phyloP scores from a whole-genome alignment of 495 filamentous ascomycete species.

The Thermochaetoides thermophila region DNA sequence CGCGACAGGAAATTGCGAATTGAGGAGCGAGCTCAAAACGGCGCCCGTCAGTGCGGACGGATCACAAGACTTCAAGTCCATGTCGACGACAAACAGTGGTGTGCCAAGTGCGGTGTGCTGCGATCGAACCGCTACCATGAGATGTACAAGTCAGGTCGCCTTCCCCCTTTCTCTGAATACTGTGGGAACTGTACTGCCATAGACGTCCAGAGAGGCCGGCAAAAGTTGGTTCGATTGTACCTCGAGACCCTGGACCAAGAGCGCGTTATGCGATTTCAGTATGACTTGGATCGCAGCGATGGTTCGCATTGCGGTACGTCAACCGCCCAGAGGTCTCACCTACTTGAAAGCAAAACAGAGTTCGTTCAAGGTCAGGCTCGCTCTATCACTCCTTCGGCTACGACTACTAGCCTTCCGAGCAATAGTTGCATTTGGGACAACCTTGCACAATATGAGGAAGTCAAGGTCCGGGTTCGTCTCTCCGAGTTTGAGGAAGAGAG shows the following conservation, averaged over 20 bases:
- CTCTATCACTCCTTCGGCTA: too few relatives aligned
- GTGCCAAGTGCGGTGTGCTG: conserved; percentile 3
- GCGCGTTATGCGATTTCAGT: too few relatives aligned
- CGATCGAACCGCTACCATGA: conserved; percentile 4
- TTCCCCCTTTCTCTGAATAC: not conserved
- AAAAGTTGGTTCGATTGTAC: not conserved
- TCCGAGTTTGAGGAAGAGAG: too few relatives aligned
- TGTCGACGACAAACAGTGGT: conserved; percentile 7
- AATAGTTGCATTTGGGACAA: too few relatives aligned
- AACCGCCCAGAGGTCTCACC: too few relatives aligned
- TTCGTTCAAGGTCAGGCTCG: too few relatives aligned
- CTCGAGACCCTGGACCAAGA: not conserved
- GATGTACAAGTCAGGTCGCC: not conserved
- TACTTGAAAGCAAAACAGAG: too few relatives aligned
- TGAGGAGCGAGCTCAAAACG: not conserved
- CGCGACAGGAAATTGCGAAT: not conserved
- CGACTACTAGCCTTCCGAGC: too few relatives aligned
- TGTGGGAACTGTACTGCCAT: not conserved
- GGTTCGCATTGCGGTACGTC: too few relatives aligned
- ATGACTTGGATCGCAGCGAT: too few relatives aligned
- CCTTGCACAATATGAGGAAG: too few relatives aligned
- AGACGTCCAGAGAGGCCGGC: not conserved
- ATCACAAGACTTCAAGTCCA: not conserved
- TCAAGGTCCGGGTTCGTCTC: too few relatives aligned
- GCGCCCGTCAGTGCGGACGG: not conserved